Evolutionary conservation across 2,329 filamentous ascomycete species (phyloP).

Genomic region (Fusarium sp.): DNA sequence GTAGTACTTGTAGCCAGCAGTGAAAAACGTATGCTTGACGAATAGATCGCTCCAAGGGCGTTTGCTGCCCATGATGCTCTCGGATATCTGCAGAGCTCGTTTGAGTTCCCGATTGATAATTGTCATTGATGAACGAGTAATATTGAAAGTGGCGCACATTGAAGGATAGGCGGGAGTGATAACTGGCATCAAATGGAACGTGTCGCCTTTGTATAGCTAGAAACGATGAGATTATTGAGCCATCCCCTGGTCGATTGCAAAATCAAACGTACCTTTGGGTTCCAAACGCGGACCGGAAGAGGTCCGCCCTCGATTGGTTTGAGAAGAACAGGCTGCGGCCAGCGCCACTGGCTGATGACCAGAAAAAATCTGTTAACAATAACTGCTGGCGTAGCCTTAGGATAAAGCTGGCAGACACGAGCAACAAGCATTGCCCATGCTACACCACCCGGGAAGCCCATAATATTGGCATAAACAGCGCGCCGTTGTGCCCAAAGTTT

Average conservation of each 20-base stretch:
- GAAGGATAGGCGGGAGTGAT: constrained; percentile 98
- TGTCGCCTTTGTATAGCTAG: constrained; percentile 81
- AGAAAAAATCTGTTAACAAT: constrained; percentile 95
- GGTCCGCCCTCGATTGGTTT: constrained; percentile 87
- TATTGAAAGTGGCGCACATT: constrained; percentile 97
- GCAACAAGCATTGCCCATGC: constrained; percentile 99
- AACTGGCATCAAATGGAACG: constrained; percentile 93
- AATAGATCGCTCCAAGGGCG: constrained; percentile 89
- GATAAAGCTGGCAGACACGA: constrained; percentile 94
- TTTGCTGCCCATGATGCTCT: constrained; percentile 81
- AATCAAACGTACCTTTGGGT: constrained; percentile 75
- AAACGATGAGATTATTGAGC: constrained; percentile 2
- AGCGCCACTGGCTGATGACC: constrained; percentile 90
- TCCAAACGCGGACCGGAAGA: constrained; percentile 89
- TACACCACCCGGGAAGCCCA: constrained; percentile 95
- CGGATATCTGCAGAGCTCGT: constrained; percentile 79
- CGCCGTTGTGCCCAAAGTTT: constrained; percentile 96
- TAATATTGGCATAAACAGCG: constrained; percentile 94
- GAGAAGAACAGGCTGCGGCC: constrained; percentile 92
- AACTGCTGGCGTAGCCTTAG: constrained; percentile 87
- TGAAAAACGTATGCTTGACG: constrained; percentile 92
- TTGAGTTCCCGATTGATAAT: constrained; percentile 87
- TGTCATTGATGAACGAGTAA: constrained; percentile 84
- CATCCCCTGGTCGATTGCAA: neutral
- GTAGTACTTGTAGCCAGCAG: constrained; percentile 93